phyloP scores from a whole-genome alignment of 345 rosid species.

The Erodium maritimum region DNA sequence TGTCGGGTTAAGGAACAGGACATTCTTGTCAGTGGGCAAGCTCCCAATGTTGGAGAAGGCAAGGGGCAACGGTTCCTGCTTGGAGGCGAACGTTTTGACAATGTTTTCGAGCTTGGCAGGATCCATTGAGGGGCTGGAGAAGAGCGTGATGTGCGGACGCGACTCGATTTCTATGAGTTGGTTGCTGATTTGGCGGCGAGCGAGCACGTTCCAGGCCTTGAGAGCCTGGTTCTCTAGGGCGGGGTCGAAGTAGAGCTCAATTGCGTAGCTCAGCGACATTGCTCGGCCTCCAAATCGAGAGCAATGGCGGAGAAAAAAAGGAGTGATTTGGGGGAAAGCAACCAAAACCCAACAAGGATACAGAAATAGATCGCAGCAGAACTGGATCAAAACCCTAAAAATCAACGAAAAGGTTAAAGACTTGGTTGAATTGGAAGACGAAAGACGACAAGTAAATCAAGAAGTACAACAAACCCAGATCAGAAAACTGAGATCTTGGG shows the following conservation, averaged over 20 bases:
- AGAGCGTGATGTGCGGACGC: conserved; percentile 86
- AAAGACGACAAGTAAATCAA: not conserved
- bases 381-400: not conserved
- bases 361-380: not conserved
- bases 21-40: conserved; percentile 50
- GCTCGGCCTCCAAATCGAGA: not conserved
- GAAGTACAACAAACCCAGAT: not conserved
- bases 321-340: conserved; percentile 1
- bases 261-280: conserved; percentile 73
- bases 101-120: conserved; percentile 61
- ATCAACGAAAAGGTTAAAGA: not conserved
- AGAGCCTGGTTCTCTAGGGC: conserved; percentile 93
- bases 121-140: conserved; percentile 44
- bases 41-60: conserved; percentile 64
- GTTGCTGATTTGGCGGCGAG: conserved; percentile 94
- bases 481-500: not conserved
- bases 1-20: conserved; percentile 64
- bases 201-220: conserved; percentile 97
- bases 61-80: conserved; percentile 58
- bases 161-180: conserved; percentile 89
- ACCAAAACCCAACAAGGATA: conserved; percentile 7
- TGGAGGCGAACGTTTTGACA: conserved; percentile 45
- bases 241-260: conserved; percentile 96
- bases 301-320: not conserved
- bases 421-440: not conserved